Conservation (phyloP, 1,139 yeast genomes). For the Kodamaea derodonti region DNA sequence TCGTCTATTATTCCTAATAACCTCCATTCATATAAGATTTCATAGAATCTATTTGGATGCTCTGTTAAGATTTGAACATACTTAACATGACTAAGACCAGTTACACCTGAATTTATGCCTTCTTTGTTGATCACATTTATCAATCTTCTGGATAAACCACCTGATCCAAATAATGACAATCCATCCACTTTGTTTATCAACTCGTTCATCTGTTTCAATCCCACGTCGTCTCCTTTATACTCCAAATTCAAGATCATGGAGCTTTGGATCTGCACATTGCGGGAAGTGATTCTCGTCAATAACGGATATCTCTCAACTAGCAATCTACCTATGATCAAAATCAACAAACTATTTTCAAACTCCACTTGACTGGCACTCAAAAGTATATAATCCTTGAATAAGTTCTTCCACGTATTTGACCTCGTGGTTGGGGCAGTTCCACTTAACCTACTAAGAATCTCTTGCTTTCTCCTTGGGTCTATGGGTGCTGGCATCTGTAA, state of each 20-base stretch:
- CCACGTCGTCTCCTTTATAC: slow-evolving; percentile 24
- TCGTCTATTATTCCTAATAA: slow-evolving; percentile 33
- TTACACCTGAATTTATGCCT: slow-evolving; percentile 23
- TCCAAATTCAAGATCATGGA: slow-evolving; percentile 30
- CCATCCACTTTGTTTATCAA: slow-evolving; percentile 35
- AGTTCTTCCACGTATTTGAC: slow-evolving; percentile 11
- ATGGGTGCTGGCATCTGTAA: slow-evolving; percentile 25
- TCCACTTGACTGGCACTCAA: slow-evolving; percentile 29
- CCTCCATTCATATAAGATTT: slow-evolving; percentile 34
- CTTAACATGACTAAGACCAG: slow-evolving; percentile 27
- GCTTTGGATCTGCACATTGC: slow-evolving; percentile 25
- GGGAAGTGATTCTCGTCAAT: slow-evolving; percentile 18
- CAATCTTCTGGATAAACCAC: slow-evolving; percentile 25
- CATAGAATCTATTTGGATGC: slow-evolving; percentile 20
- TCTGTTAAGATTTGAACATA: slow-evolving; percentile 29
- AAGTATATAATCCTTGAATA: slow-evolving; percentile 27
- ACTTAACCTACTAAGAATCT: slow-evolving; percentile 21
- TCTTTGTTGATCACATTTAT: slow-evolving; percentile 21
- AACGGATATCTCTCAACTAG: slow-evolving; percentile 21
- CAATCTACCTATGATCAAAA: slow-evolving; percentile 28
- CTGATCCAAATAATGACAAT: slow-evolving; percentile 27
- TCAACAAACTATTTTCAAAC: slow-evolving; percentile 38
- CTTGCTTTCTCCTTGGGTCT: slow-evolving; percentile 14
- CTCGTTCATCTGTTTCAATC: slow-evolving; percentile 21
- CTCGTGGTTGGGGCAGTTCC: slow-evolving; percentile 17